Conservation (phyloP, 2,329 filamentous ascomycete species). For the Pseudogymnoascus pannorum region DNA sequence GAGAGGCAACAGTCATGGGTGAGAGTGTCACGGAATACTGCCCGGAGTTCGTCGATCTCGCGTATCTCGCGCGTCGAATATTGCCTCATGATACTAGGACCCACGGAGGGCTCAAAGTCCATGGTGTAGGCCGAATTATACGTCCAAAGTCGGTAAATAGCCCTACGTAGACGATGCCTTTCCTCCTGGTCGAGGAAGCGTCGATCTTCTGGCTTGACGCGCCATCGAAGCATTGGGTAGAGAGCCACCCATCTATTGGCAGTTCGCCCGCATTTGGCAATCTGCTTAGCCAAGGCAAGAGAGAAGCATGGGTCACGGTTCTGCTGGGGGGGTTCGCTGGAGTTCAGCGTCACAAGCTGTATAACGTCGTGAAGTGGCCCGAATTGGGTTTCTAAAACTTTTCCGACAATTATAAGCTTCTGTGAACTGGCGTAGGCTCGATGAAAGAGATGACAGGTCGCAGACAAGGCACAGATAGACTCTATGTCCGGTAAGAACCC, state of each 20-base stretch:
- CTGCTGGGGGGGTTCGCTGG: not conserved
- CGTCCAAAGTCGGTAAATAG: slow-evolving; percentile 28
- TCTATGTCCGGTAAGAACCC: not conserved
- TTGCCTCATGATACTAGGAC: not conserved
- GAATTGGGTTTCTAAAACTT: slow-evolving; percentile 9
- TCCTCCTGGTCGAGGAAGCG: slow-evolving; percentile 24
- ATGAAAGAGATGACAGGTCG: slow-evolving; percentile 1
- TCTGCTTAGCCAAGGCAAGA: slow-evolving; percentile 15
- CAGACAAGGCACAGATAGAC: not conserved
- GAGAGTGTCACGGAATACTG: slow-evolving; percentile 24
- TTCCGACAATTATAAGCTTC: slow-evolving; percentile 9
- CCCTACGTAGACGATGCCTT: slow-evolving; percentile 22
- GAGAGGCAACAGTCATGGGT: slow-evolving; percentile 25
- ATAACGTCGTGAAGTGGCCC: slow-evolving; percentile 9
- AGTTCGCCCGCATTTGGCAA: slow-evolving; percentile 24
- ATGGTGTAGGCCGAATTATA: slow-evolving; percentile 27
- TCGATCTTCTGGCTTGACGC: slow-evolving; percentile 24
- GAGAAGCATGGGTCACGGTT: slow-evolving; percentile 9
- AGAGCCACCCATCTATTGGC: slow-evolving; percentile 27
- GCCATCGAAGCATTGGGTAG: slow-evolving; percentile 27
- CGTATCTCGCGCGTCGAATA: slow-evolving; percentile 3
- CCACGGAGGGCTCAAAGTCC: slow-evolving; percentile 10
- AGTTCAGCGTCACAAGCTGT: slow-evolving; percentile 11
- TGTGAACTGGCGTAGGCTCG: not conserved
- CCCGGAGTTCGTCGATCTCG: slow-evolving; percentile 20